Evolutionary conservation across 768 basidiomycete species (phyloP).

Genomic region (Suillus bovinus): DNA sequence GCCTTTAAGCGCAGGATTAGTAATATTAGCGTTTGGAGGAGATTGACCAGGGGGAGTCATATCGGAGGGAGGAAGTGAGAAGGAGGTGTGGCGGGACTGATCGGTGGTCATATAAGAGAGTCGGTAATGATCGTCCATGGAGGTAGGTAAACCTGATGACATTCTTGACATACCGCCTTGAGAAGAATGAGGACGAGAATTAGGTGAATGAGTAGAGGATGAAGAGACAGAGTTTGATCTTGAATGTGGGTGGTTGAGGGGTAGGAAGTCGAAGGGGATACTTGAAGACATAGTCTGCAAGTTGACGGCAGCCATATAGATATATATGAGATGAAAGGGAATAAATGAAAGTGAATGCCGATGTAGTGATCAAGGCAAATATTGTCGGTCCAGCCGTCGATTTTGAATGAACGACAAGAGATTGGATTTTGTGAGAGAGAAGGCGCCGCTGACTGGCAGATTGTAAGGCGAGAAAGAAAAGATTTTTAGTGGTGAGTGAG

Average conservation of each 20-base stretch:
- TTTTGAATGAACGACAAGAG: constrained; percentile 20
- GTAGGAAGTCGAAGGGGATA: constrained; percentile 72
- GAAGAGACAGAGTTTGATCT: constrained; percentile 80
- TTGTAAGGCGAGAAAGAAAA: neutral
- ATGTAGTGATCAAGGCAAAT: constrained; percentile 29
- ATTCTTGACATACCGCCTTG: constrained; percentile 61
- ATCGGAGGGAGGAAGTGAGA: constrained; percentile 41
- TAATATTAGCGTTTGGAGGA: constrained; percentile 73
- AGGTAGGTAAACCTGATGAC: constrained; percentile 49
- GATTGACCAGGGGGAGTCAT: constrained; percentile 57
- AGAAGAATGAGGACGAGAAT: constrained; percentile 77
- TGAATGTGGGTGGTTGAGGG: constrained; percentile 63
- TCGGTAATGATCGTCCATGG: constrained; percentile 71
- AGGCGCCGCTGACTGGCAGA: neutral
- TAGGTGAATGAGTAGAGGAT: constrained; percentile 68
- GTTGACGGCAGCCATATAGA: constrained; percentile 69
- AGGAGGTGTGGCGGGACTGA: constrained; percentile 46
- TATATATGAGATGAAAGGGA: constrained; percentile 14
- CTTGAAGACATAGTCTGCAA: constrained; percentile 69
- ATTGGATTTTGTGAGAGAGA: neutral
- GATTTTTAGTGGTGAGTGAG: constrained; percentile 8
- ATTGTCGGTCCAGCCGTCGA: constrained; percentile 59
- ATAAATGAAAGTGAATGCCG: constrained; percentile 40
- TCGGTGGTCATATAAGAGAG: constrained; percentile 54
- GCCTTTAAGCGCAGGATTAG: constrained; percentile 75